These are phyloP conservation scores for Camelina laxa DNA, from an alignment of 345 rosid genomes.

Conservation along the genomic window DNA sequence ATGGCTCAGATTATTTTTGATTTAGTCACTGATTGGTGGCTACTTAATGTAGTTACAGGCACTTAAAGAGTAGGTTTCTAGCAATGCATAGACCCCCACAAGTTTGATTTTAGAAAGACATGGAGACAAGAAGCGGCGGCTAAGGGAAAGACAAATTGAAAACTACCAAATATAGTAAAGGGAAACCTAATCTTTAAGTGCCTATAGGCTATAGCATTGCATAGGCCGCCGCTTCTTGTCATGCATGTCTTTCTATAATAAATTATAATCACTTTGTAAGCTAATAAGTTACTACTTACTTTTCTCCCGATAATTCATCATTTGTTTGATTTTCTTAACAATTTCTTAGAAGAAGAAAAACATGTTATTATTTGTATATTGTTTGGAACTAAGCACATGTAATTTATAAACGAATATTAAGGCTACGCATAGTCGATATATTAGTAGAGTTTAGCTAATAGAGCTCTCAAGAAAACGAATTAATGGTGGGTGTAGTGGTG, in stretches of 20 bases:
- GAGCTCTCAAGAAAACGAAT: not conserved
- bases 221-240: slow-evolving; percentile 21
- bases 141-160: too few species aligned
- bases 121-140: too few species aligned
- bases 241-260: not conserved
- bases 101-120: not conserved
- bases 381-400: not conserved
- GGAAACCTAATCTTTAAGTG: too few species aligned
- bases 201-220: too few species aligned
- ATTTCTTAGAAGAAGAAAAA: not conserved
- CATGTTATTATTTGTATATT: not conserved
- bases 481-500: not conserved
- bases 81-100: slow-evolving; percentile 2
- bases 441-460: not conserved
- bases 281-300: not conserved
- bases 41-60: slow-evolving; percentile 4
- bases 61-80: slow-evolving; percentile 9
- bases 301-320: not conserved
- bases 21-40: slow-evolving; percentile 25
- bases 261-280: not conserved
- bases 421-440: slow-evolving; percentile 1
- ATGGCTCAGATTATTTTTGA: not conserved
- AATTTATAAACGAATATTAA: not conserved
- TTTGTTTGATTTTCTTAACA: not conserved
- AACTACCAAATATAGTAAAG: too few species aligned